Conservation (phyloP, 768 basidiomycete genomes). For the Kwoniella botswanensis region DNA sequence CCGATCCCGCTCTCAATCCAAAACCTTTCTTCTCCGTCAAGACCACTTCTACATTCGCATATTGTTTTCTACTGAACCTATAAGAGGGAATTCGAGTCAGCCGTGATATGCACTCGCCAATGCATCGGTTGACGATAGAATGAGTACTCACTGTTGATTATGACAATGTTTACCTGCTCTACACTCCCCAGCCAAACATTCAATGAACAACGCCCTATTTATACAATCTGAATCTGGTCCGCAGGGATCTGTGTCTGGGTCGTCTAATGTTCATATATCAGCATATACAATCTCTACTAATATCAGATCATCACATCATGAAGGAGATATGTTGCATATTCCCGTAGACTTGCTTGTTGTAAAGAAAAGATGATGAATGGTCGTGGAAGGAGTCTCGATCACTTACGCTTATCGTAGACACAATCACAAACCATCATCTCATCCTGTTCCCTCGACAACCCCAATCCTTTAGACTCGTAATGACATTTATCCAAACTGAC, state of each 20-base stretch:
- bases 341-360: too few species aligned
- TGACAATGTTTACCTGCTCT: constrained; percentile 78
- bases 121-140: not conserved
- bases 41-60: constrained; percentile 86
- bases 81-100: not conserved
- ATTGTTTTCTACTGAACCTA: constrained; percentile 86
- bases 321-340: too few species aligned
- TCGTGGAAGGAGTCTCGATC: too few species aligned
- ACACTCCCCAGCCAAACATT: constrained; percentile 90
- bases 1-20: constrained; percentile 76
- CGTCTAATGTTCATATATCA: constrained; percentile 61
- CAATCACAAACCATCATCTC: constrained; percentile 98
- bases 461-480: constrained; percentile 85
- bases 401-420: constrained; percentile 78
- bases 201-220: constrained; percentile 94
- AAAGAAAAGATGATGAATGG: too few species aligned
- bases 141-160: constrained; percentile 79
- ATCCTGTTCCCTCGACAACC: constrained; percentile 81
- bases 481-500: constrained; percentile 74
- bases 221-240: constrained; percentile 91
- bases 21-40: constrained; percentile 94
- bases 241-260: constrained; percentile 71
- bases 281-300: constrained; percentile 24
- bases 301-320: not conserved
- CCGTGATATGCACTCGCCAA: not conserved